phyloP scores from a whole-genome alignment of 345 rosid genomes.

The Rhodamnia argentea region DNA sequence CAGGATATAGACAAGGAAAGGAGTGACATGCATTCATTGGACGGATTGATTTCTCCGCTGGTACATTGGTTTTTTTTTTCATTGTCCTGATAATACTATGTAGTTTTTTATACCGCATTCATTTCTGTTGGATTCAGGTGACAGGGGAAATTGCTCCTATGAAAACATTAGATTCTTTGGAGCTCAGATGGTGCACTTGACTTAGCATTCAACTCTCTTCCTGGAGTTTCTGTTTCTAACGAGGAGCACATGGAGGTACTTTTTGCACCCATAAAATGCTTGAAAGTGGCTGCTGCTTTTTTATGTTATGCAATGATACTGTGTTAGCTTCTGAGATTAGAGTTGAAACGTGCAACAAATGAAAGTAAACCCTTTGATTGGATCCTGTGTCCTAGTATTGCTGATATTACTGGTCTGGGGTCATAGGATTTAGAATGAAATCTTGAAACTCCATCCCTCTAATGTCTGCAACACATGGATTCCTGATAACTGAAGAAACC shows the following conservation, averaged over 20 bases:
- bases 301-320: background rate
- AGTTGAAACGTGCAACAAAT: background rate
- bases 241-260: conserved; percentile 27
- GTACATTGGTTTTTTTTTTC: conserved; percentile 13
- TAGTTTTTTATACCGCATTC: background rate
- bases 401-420: background rate
- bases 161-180: conserved; percentile 7
- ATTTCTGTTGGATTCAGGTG: conserved; percentile 13
- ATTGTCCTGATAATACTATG: background rate
- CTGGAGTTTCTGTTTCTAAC: conserved; percentile 7
- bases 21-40: conserved; percentile 19
- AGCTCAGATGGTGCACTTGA: conserved; percentile 16
- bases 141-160: conserved; percentile 14
- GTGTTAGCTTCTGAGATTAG: background rate
- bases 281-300: background rate
- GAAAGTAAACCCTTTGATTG: background rate
- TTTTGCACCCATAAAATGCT: background rate
- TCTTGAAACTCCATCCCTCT: background rate
- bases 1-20: conserved; percentile 47
- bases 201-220: conserved; percentile 11
- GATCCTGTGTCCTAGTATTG: background rate
- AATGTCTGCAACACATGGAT: background rate
- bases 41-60: conserved; percentile 21
- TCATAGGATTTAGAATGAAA: background rate
- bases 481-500: background rate